Evolutionary conservation across 108 stramenopile species (phyloP), one percentile per base, ranked within the genome.

Genomic region (Conticribra guillardii): DNA sequence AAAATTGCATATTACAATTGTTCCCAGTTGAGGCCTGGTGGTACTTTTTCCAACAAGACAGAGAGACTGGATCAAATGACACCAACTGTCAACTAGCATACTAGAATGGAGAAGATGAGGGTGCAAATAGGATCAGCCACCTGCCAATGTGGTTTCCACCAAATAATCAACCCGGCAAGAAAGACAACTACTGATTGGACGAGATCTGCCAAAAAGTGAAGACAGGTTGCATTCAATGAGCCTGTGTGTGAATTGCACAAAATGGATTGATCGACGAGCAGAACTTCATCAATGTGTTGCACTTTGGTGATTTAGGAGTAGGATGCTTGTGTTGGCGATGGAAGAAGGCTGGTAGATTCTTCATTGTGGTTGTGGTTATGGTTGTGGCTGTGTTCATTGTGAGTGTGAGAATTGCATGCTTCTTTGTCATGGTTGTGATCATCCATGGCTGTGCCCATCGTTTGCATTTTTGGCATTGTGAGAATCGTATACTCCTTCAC

Each of bases 151-250:
- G 96, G 94, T 30, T 86, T 83, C 56, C 60, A 85, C 95, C 95
- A 98, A 71, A 98, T 97, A 29, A 96, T 61, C 19, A 89, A 24
- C 1, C 96, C 98, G 11, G 96, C 98, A 55, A 97, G 63, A 48
- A 96, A 69, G 15, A 99, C 97, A 15, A 93, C 95, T 7, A 94
- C 80, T 28, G 85, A 89, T 84, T 97, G 96, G 19, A 95, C 85
- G 69, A 99, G 79, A 84, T 99, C 98, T 8, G 89, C 96, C 56
- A 98, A 46, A 2, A 95, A 97, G 68, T 99, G 98, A 47, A 97
- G 71, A 75, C 93, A 92, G 3, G 98, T 97, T 32, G 98, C 98
- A 26, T 86, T 79, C 69, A 97, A 17, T 88, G 73, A 28, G 47
- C 67, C 27, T 76, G 62, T 33, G 45, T 33, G 19, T 8, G 31